Conservation (phyloP, 106 monocot species). For the Dendrobium catenatum region DNA sequence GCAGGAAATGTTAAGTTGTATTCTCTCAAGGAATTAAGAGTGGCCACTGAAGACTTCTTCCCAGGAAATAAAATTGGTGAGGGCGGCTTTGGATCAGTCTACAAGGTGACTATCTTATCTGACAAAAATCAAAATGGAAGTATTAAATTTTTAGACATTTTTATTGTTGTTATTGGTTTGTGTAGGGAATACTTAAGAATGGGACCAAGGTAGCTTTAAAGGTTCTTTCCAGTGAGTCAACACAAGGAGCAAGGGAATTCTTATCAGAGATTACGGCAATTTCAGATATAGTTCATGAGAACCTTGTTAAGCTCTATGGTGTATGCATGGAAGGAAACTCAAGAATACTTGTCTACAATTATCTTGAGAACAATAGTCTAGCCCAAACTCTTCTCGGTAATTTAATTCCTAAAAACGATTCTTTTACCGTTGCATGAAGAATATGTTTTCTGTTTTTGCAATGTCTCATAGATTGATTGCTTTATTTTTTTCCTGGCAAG, state of each 20-base stretch:
- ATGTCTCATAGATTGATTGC: background rate
- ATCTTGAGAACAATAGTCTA: constrained; percentile 78
- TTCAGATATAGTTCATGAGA: constrained; percentile 59
- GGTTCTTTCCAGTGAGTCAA: constrained; percentile 57
- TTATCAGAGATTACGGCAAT: constrained; percentile 54
- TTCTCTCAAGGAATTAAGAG: constrained; percentile 49
- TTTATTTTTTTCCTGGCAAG: background rate
- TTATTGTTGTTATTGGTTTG: constrained; percentile 1
- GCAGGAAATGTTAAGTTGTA: constrained; percentile 28
- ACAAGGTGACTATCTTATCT: constrained; percentile 32
- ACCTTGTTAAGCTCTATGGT: constrained; percentile 57
- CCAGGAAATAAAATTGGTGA: constrained; percentile 55
- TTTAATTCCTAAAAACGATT: background rate
- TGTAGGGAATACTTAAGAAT: constrained; percentile 67
- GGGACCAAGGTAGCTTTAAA: constrained; percentile 58
- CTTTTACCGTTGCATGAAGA: background rate
- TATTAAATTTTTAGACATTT: background rate
- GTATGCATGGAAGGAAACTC: constrained; percentile 56
- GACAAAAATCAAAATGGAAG: background rate
- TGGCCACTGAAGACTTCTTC: constrained; percentile 47
- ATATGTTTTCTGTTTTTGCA: background rate
- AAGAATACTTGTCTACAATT: constrained; percentile 66
- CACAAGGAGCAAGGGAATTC: constrained; percentile 61
- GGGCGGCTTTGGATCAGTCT: constrained; percentile 72
- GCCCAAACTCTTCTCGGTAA: constrained; percentile 75